Conservation (phyloP, 371 early-diverging fungal genomes). For the Umbelopsis sp. region DNA sequence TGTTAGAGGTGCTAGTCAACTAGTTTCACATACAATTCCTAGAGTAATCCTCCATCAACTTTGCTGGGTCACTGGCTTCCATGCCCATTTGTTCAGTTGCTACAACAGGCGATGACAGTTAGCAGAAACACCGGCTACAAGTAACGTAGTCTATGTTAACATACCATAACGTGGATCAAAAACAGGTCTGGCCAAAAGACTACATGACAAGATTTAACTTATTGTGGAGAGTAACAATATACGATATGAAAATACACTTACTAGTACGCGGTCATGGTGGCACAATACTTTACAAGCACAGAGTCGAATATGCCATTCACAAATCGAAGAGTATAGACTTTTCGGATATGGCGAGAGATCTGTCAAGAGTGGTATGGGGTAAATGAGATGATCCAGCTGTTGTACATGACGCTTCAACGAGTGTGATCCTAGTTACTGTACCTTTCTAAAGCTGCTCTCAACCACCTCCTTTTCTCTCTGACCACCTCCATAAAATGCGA, state of each 20-base stretch:
- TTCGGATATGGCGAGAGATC: slow-evolving; percentile 20
- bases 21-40: slow-evolving; percentile 64
- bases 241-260: slow-evolving; percentile 34
- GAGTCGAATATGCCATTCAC: slow-evolving; percentile 82
- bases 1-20: neutral
- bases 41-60: slow-evolving; percentile 86
- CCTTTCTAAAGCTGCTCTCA: slow-evolving; percentile 68
- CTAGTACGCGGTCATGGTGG: slow-evolving; percentile 88
- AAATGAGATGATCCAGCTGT: too few relatives aligned
- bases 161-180: slow-evolving; percentile 71
- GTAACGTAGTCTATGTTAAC: neutral
- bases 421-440: slow-evolving; percentile 11
- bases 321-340: slow-evolving; percentile 78
- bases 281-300: slow-evolving; percentile 86
- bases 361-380: neutral
- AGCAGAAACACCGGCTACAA: neutral
- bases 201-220: slow-evolving; percentile 21
- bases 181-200: slow-evolving; percentile 79
- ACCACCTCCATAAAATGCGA: slow-evolving; percentile 85
- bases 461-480: slow-evolving; percentile 76
- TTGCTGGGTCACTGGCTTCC: slow-evolving; percentile 67
- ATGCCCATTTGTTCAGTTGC: slow-evolving; percentile 64
- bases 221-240: neutral
- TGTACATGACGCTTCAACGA: neutral
- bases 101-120: slow-evolving; percentile 6